Base-by-base conservation (phyloP, 257 asterid species). In the Primulina tabacum region DNA sequence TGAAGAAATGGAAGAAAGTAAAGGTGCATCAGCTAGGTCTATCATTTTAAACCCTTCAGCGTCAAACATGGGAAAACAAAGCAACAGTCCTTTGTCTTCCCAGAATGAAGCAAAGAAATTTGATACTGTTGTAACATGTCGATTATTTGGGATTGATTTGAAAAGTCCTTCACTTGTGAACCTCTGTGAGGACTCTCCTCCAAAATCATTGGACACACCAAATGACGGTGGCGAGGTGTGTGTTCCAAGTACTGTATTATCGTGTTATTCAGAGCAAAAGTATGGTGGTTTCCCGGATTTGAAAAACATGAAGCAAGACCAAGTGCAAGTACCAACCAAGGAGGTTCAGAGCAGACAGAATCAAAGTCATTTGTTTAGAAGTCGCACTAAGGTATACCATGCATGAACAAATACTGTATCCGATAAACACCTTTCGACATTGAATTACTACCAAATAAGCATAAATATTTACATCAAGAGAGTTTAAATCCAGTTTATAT, bases 131-230 rank as follows among this genome's bases (percentile, higher is more conserved):
- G 74, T 81, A 33, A 73, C 89, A 14, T 85, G 92, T 73, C 80
- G 95, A 52, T 79, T 94, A 81, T 91, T 94, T 69, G 99, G 99
- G 76, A 71, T 94, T 69, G 92, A 94, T 62, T 79, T 94, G 83
- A 91, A 81, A 58, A 78, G 83, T 43, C 80, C 96, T 69, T 81
- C 88, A 10, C 18, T 72, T 8, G 63, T 62, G 37, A 58, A 64
- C 65, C 63, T 65, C 68, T 35, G 21, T 53, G 86, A 80, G 57
- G 80, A 71, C 65, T 78, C 71, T 5, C 62, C 78, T 38, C 20
- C 65, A 67, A 78, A 82, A 78, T 70, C 81, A n/a, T 73, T 72
- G 14, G 79, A 62, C 37, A 17, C 62, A 43, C 64, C 73, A 37
- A 69, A 57, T 62, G 81, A 67, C 56, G 72, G 68, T 17, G 68